These are phyloP conservation scores for Phycomyces blakesleeanus DNA, from an alignment of 192 early-diverging fungal species.

Conservation along the genomic window DNA sequence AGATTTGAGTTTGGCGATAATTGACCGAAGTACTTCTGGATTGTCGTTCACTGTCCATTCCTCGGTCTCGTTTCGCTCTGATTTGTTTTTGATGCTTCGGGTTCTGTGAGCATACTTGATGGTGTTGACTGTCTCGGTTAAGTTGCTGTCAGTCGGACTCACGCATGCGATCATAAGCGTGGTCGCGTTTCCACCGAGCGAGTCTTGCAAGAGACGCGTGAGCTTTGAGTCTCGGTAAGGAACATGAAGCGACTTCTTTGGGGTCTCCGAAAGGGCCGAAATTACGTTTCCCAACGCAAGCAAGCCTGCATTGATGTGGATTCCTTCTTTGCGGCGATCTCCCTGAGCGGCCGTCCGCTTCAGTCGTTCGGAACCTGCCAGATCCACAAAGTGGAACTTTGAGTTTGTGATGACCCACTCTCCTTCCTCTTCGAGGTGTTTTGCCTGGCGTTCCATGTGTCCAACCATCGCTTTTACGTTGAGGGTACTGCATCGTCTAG, in stretches of 20 bases:
- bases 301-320: slow-evolving; percentile 94
- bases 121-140: slow-evolving; percentile 92
- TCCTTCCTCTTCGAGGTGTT: slow-evolving; percentile 32
- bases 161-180: slow-evolving; percentile 97
- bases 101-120: slow-evolving; percentile 95
- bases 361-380: slow-evolving; percentile 94
- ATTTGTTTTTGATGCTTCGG: slow-evolving; percentile 91
- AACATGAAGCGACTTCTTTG: slow-evolving; percentile 63
- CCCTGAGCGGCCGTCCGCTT: slow-evolving; percentile 92
- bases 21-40: slow-evolving; percentile 58
- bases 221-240: slow-evolving; percentile 98
- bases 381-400: slow-evolving; percentile 98
- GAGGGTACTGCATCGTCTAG: slow-evolving; percentile 7
- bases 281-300: slow-evolving; percentile 97
- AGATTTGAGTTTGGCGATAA: slow-evolving; percentile 60
- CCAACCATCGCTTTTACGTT: slow-evolving; percentile 29
- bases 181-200: slow-evolving; percentile 88
- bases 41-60: slow-evolving; percentile 61
- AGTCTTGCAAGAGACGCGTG: slow-evolving; percentile 94
- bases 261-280: slow-evolving; percentile 83
- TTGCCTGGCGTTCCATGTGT: slow-evolving; percentile 30
- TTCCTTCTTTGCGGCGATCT: slow-evolving; percentile 92
- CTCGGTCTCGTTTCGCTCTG: slow-evolving; percentile 65
- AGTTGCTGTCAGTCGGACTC: slow-evolving; percentile 76
- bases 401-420: slow-evolving; percentile 62